phyloP scores from a whole-genome alignment of 345 rosid genomes.

The Camelina hispida region DNA sequence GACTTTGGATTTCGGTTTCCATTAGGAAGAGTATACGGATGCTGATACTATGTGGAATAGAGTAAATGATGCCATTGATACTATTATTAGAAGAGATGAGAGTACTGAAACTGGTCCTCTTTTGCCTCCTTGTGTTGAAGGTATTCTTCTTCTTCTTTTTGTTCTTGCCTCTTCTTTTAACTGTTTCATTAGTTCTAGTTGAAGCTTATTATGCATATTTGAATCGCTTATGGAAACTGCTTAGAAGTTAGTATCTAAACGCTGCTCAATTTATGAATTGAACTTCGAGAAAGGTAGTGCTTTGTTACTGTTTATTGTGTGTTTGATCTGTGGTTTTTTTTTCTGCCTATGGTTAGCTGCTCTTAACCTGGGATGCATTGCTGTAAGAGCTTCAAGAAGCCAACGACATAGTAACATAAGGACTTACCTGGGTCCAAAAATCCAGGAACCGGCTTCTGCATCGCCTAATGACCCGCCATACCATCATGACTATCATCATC shows the following conservation, averaged over 20 bases:
- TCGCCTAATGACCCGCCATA: constrained; percentile 43
- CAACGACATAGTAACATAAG: constrained; percentile 87
- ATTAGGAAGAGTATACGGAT: constrained; percentile 78
- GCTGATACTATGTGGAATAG: constrained; percentile 87
- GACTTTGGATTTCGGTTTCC: constrained; percentile 27
- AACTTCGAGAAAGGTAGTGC: not conserved
- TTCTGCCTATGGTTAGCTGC: constrained; percentile 63
- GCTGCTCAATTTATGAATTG: too few relatives aligned
- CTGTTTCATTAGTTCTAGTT: constrained; percentile 28
- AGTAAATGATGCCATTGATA: constrained; percentile 88
- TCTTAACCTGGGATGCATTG: constrained; percentile 88
- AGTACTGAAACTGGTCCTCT: constrained; percentile 79
- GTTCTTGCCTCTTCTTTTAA: not conserved
- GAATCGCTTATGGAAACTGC: not conserved
- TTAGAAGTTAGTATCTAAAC: not conserved
- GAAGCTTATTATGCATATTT: constrained; percentile 7
- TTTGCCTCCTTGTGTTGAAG: constrained; percentile 99
- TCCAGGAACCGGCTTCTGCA: constrained; percentile 56
- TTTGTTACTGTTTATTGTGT: not conserved
- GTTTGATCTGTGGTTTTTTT: not conserved
- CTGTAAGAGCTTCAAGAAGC: constrained; percentile 95
- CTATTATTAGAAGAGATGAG: constrained; percentile 90
- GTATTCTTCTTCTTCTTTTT: constrained; percentile 42
- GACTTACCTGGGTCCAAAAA: constrained; percentile 75
- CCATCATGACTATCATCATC: constrained; percentile 47